A percentile compares a stretch with the other conserved stretches of the same genome.
Conservation (phyloP, 768 basidiomycete genomes). For the Hypsizygus marmoreus region DNA sequence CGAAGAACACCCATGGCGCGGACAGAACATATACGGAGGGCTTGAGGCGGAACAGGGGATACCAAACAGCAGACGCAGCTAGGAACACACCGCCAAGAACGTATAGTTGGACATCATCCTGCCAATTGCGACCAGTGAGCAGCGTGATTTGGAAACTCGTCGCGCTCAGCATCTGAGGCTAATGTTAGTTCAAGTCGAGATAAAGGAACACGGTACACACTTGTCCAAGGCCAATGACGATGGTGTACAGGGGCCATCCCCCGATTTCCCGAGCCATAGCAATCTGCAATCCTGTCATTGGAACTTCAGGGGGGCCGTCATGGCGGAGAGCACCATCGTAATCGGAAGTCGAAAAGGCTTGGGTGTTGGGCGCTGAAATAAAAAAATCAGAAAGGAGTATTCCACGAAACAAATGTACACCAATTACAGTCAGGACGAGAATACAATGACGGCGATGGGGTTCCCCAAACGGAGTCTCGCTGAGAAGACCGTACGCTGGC, state of each 20-base stretch:
- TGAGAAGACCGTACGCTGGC: constrained; percentile 77
- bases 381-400: constrained; percentile 5
- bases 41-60: constrained; percentile 82
- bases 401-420: constrained; percentile 6
- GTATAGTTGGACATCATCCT: constrained; percentile 80
- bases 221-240: constrained; percentile 85
- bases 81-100: constrained; percentile 90
- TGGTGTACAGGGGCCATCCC: constrained; percentile 92
- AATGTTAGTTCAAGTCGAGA: constrained; percentile 5
- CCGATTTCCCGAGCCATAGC: constrained; percentile 76
- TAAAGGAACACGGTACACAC: constrained; percentile 31
- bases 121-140: constrained; percentile 83
- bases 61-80: constrained; percentile 86
- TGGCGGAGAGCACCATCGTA: constrained; percentile 47
- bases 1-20: constrained; percentile 90
- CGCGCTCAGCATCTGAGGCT: constrained; percentile 73
- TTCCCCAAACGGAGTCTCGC: constrained; percentile 83
- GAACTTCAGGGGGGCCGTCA: constrained; percentile 59
- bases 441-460: constrained; percentile 62
- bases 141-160: constrained; percentile 96
- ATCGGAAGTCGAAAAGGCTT: constrained; percentile 45
- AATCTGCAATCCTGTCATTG: constrained; percentile 87
- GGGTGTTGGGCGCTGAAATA: constrained; percentile 49
- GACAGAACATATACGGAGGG: constrained; percentile 89
- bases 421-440: constrained; percentile 74